A percentile compares a stretch with the other conserved stretches of the same genome.
Evolutionary conservation across 2,329 filamentous ascomycete genomes (phyloP).

Genomic region (Verticillium longisporum): DNA sequence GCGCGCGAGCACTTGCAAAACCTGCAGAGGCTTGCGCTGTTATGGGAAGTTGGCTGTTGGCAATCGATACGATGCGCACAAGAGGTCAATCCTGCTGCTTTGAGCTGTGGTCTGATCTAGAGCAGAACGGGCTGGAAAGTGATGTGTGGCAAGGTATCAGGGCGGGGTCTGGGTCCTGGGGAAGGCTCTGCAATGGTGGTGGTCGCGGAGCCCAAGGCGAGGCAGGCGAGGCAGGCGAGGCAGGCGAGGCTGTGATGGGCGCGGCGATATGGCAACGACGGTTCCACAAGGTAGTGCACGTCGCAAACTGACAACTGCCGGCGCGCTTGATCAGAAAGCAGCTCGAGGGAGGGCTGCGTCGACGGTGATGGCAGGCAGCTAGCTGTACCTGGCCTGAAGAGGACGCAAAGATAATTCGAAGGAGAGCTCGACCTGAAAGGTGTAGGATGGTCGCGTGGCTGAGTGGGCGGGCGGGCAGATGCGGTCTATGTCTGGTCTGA

Average conservation of each 20-base stretch:
- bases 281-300: neutral
- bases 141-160: neutral
- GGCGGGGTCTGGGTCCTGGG: neutral
- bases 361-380: neutral
- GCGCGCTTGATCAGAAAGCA: neutral
- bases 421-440: neutral
- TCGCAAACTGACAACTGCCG: neutral
- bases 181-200: neutral
- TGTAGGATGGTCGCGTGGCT: neutral
- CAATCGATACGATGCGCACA: neutral
- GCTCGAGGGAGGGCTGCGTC: neutral
- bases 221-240: neutral
- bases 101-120: neutral
- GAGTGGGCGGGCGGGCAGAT: neutral
- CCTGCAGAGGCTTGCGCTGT: neutral
- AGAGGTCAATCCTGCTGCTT: neutral
- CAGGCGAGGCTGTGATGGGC: neutral
- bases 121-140: neutral
- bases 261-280: neutral
- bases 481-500: neutral
- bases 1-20: neutral
- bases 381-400: neutral
- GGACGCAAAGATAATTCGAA: neutral
- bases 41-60: neutral
- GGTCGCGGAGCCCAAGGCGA: neutral